Evolutionary conservation across 345 rosid genomes (phyloP), one percentile per base, ranked within the genome.

Genomic region (Schrenkiella parvula): DNA sequence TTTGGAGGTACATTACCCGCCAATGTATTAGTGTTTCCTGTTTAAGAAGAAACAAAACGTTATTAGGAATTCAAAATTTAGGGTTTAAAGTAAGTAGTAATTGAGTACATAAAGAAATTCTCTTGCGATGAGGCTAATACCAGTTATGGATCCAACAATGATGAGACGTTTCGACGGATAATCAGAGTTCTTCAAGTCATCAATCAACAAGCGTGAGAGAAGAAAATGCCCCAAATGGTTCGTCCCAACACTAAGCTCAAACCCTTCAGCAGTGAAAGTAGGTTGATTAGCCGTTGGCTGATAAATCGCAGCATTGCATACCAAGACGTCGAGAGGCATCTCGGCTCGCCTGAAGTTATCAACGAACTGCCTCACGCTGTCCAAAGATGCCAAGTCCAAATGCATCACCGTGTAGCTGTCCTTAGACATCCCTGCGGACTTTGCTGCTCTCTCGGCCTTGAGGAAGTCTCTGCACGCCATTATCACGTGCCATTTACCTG

Each of bases 211-310:
- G 71, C 96, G 75, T 0, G 99, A 83, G 41, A 95, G 93, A 48
- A 95, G 86, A 75, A 95, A 91, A 72, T 95, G 99, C n/a, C 97
- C 97, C 1, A 91, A 87, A 82, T 95, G 99, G 81, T 95, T 95
- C 14, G 96, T 95, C 23, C 93, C 96, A 3, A 88, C 96, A 32
- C 95, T 95, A 29, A 95, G 90, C 73, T 91, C 99, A 74, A 88
- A 95, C 18, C 99, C 99, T 80, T 95, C 99, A 14, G 99, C 99
- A 6, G 92, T 83, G 74, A 74, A 91, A 17, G 96, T 77, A 37
- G 99, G 88, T 76, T 54, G 19, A 15, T 84, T 91, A 31, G 99
- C 92, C 18, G 95, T 91, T 8, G 96, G 99, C 77, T 53, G 77
- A 82, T 95, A 95, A 69, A 95, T 87, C 53, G 99, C 97, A 42